Evolutionary conservation across 2,329 filamentous ascomycete genomes (phyloP), one percentile per base, ranked within the genome.

Genomic region (Paramyrothecium roridum): DNA sequence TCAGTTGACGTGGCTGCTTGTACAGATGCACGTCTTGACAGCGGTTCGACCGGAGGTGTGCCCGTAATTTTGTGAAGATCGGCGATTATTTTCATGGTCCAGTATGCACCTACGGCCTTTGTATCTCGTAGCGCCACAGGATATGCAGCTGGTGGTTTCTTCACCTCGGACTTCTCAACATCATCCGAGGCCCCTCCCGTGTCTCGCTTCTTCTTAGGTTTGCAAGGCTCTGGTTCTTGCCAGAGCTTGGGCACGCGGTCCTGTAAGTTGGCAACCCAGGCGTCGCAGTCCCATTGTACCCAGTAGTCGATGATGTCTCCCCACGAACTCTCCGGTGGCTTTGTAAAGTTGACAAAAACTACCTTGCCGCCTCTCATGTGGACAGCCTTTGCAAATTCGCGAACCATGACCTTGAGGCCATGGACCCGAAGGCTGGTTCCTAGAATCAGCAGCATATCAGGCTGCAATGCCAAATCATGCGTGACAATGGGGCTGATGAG

Each of bases 241-340:
- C 85, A 88, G 3, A 88, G 72, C 50, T 80, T 78, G 2, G 84
- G 81, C 54, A 86, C 79, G 53, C 82, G 80, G 52, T 73, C 70
- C 57, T 81, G 83, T 53, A 90, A 67, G 63, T 89, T 85, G 11
- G 78, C 70, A 1, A 90, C 86, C 87, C 87, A 91, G 3, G 83
- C 83, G 61, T 91, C 88, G 57, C 87, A 90, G 63, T 90, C 87
- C 86, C 86, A 89, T 59, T 88, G 80, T 1, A 91, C 80, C 83
- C 87, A 90, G 58, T 86, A 89, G 69, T 91, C 88, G 53, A 91
- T 87, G 0, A 89, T 74, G 53, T 89, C 87, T 1, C 86, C 83
- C 88, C 88, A 91, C 1, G 80, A 81, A 64, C 87, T 90, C 64
- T 89, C 86, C 0, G 87, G 79, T 0, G 87, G 87, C 63, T 88